Conservation (phyloP, 805 yeast genomes). For the Kuraishia borneana region DNA sequence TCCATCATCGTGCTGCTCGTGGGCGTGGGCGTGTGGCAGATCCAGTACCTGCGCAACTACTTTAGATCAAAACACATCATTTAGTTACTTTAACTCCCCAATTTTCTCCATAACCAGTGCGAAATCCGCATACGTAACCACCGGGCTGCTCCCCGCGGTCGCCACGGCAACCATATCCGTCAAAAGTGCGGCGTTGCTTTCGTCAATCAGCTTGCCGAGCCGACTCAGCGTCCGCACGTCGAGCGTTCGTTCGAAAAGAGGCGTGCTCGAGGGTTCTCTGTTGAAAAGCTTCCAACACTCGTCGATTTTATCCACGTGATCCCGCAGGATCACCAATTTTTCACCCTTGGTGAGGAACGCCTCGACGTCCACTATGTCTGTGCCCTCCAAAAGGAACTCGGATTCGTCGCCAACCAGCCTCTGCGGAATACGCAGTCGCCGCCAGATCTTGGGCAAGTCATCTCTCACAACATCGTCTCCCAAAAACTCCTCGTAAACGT, state of each 20-base stretch:
- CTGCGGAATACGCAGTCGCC: conserved; percentile 16
- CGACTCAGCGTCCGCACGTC: conserved; percentile 4
- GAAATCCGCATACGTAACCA: conserved; percentile 31
- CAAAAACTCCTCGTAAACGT: conserved; percentile 30
- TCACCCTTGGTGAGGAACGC: conserved; percentile 27
- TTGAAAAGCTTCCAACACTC: conserved; percentile 25
- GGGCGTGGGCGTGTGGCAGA: conserved; percentile 85
- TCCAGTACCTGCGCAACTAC: conserved; percentile 82
- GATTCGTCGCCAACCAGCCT: conserved; percentile 17
- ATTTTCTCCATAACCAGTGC: conserved; percentile 36
- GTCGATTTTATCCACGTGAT: conserved; percentile 23
- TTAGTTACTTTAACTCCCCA: conserved; percentile 22
- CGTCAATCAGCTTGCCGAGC: conserved; percentile 18
- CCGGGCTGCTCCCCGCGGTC: conserved; percentile 22
- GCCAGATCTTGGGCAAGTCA: too few relatives aligned
- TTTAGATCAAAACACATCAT: conserved; percentile 80
- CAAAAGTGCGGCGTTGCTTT: conserved; percentile 20
- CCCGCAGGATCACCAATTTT: conserved; percentile 26
- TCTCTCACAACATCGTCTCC: conserved; percentile 16
- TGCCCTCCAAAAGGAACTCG: conserved; percentile 25
- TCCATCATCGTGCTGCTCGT: conserved; percentile 57
- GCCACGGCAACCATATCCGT: conserved; percentile 36
- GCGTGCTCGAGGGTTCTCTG: background rate
- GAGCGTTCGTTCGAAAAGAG: background rate
- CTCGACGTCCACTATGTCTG: conserved; percentile 36